Conservation (phyloP, 192 early-diverging fungal genomes). For the Martensiomyces pterosporus region DNA sequence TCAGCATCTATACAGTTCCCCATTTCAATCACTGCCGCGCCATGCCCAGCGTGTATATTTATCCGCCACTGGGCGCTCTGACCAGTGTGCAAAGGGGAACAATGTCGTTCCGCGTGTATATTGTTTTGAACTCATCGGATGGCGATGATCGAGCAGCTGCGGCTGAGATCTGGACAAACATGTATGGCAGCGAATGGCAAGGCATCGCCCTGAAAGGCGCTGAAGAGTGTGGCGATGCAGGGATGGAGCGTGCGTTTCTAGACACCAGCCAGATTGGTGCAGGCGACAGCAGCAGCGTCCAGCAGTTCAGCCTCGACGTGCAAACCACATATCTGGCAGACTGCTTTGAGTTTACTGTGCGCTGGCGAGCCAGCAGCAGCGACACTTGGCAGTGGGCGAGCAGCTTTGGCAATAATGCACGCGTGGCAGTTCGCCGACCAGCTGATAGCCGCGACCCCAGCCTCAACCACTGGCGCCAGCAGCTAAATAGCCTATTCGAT, state of each 20-base stretch:
- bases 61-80: conserved; percentile 31
- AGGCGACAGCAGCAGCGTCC: not conserved
- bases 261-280: conserved; percentile 14
- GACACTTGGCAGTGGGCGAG: conserved; percentile 29
- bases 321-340: not conserved
- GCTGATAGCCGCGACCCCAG: not conserved
- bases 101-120: conserved; percentile 29
- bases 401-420: conserved; percentile 23
- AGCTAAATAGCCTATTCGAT: conserved; percentile 12
- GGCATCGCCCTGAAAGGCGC: conserved; percentile 10
- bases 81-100: conserved; percentile 20
- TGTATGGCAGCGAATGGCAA: conserved; percentile 17
- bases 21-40: conserved; percentile 4
- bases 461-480: conserved; percentile 22
- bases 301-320: conserved; percentile 22
- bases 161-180: conserved; percentile 35
- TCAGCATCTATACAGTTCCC: too few species aligned
- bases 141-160: not conserved
- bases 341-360: conserved; percentile 40
- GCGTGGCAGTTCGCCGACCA: conserved; percentile 9
- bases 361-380: conserved; percentile 13
- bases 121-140: conserved; percentile 6
- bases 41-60: conserved; percentile 17
- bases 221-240: not conserved
- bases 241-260: conserved; percentile 16